A percentile compares a stretch with the other conserved stretches of the same genome.
phyloP scores from a whole-genome alignment of 257 asterid genomes.

The Ophiorrhiza pumila region DNA sequence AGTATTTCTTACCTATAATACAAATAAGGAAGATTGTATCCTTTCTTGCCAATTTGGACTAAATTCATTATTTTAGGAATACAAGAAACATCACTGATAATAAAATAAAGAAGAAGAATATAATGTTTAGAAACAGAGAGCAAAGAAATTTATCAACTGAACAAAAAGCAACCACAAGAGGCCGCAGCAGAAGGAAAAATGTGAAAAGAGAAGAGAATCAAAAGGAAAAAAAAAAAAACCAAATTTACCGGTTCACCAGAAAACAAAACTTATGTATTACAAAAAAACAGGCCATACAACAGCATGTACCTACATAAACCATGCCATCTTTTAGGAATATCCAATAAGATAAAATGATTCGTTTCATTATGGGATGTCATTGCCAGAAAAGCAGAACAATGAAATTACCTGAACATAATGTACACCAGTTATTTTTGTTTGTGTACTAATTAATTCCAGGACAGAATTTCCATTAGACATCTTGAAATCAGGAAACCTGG shows the following conservation, averaged over 20 bases:
- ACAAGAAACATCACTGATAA: too few species aligned
- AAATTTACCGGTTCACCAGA: background rate
- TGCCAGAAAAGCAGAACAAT: conserved; percentile 13
- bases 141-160: background rate
- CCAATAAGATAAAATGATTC: conserved; percentile 1
- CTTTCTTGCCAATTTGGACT: background rate
- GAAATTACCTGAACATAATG: conserved; percentile 92
- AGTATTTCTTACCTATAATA: background rate
- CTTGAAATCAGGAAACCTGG: conserved; percentile 79
- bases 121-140: background rate
- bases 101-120: background rate
- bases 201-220: background rate
- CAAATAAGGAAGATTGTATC: background rate
- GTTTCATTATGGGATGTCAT: conserved; percentile 6
- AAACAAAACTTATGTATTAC: background rate
- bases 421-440: conserved; percentile 92
- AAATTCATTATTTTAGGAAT: background rate
- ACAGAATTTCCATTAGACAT: conserved; percentile 72
- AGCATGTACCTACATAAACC: background rate
- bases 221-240: background rate
- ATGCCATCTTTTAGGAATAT: background rate
- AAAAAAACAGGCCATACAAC: background rate
- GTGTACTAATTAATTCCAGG: conserved; percentile 77
- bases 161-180: background rate
- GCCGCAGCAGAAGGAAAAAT: too few species aligned